phyloP scores from a whole-genome alignment of 805 yeast genomes.

The Brettanomyces sp. region DNA sequence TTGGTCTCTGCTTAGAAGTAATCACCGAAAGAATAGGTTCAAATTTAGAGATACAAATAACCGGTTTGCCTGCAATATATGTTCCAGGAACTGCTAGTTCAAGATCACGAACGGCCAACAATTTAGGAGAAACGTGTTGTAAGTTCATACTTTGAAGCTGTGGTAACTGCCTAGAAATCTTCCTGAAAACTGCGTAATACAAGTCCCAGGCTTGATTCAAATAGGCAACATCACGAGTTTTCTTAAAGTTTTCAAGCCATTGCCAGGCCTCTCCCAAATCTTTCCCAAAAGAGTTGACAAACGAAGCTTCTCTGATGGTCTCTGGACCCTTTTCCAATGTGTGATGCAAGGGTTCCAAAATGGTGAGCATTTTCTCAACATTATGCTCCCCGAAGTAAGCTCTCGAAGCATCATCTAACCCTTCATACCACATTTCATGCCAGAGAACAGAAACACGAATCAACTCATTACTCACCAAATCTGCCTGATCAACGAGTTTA shows the following conservation, averaged over 20 bases:
- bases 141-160: slow-evolving; percentile 78
- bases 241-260: slow-evolving; percentile 80
- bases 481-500: slow-evolving; percentile 80
- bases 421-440: slow-evolving; percentile 99
- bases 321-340: slow-evolving; percentile 83
- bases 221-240: slow-evolving; percentile 79
- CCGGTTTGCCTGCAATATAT: slow-evolving; percentile 74
- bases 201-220: slow-evolving; percentile 97
- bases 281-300: slow-evolving; percentile 87
- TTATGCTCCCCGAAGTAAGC: slow-evolving; percentile 90
- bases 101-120: slow-evolving; percentile 67
- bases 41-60: slow-evolving; percentile 62
- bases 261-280: slow-evolving; percentile 89
- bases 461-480: slow-evolving; percentile 84
- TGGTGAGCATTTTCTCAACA: slow-evolving; percentile 88
- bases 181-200: slow-evolving; percentile 85
- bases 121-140: slow-evolving; percentile 88
- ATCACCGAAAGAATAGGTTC: slow-evolving; percentile 82
- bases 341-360: slow-evolving; percentile 80
- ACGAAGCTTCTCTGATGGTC: slow-evolving; percentile 86
- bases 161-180: slow-evolving; percentile 82
- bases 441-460: slow-evolving; percentile 92
- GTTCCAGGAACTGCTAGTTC: slow-evolving; percentile 93
- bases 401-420: slow-evolving; percentile 92
- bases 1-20: slow-evolving; percentile 92